These are phyloP conservation scores for Syzygium aromaticum DNA, from an alignment of 345 rosid species.

Conservation along the genomic window DNA sequence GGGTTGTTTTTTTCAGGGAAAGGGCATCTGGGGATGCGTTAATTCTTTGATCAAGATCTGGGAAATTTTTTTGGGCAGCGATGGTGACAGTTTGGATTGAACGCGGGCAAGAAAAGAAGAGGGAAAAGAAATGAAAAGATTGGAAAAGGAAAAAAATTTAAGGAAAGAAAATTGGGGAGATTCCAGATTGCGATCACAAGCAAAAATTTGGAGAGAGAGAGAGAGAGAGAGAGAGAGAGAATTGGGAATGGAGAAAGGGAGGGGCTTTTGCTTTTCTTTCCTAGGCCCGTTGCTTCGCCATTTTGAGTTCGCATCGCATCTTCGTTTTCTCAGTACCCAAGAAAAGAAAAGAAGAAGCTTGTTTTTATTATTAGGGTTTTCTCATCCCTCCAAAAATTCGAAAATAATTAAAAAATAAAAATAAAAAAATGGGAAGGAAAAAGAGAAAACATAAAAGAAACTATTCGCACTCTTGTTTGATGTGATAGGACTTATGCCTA, in stretches of 20 bases:
- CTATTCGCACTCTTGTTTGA: neutral
- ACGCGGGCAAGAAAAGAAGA: neutral
- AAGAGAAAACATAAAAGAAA: neutral
- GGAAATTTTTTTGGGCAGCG: neutral
- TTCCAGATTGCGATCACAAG: neutral
- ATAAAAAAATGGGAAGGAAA: neutral
- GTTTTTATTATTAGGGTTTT: neutral
- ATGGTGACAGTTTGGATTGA: slow-evolving; percentile 9
- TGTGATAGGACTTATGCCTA: neutral
- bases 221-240: neutral
- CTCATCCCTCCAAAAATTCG: neutral
- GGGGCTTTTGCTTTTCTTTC: slow-evolving; percentile 29
- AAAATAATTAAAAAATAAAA: neutral
- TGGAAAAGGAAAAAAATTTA: neutral
- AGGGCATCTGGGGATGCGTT: slow-evolving; percentile 29
- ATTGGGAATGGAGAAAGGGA: slow-evolving; percentile 29
- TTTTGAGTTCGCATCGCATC: neutral
- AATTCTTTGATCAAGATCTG: slow-evolving; percentile 14
- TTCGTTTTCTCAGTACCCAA: neutral
- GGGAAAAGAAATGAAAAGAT: neutral
- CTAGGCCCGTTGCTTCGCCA: neutral
- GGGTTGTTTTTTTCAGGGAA: neutral
- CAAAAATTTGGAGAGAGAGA: neutral
- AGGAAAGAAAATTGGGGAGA: neutral
- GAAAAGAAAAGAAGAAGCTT: neutral